These are phyloP conservation scores for Coelastrella sp. DNA, from an alignment of 139 green algal species.

Conservation along the genomic window DNA sequence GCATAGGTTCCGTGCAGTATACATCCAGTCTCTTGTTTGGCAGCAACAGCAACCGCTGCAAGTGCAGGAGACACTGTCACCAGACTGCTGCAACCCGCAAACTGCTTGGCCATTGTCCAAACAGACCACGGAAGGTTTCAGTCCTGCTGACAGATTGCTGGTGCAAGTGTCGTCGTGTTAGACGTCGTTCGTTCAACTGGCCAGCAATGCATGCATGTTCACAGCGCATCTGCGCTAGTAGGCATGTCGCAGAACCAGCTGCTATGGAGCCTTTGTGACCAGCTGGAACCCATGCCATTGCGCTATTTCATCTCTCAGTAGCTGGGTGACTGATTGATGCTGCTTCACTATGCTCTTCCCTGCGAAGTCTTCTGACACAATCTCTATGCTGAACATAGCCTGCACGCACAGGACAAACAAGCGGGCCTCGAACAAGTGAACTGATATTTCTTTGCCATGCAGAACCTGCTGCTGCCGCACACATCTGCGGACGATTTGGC, in stretches of 20 bases:
- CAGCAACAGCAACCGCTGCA: no score
- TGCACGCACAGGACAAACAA: background rate
- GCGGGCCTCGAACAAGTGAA: no score
- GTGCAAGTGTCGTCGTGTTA: background rate
- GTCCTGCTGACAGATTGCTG: background rate
- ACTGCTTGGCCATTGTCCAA: no score
- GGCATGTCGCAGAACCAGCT: background rate
- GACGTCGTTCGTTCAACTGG: no score
- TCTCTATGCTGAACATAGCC: conserved; percentile 39
- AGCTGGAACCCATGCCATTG: conserved; percentile 75
- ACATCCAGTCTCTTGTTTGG: no score
- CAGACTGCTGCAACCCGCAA: background rate
- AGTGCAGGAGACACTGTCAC: background rate
- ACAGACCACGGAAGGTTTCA: no score
- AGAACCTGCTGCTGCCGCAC: background rate
- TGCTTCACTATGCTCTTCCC: conserved; percentile 74
- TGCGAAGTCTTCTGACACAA: conserved; percentile 38
- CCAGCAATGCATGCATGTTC: no score
- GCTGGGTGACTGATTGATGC: conserved; percentile 70
- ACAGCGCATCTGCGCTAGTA: no score
- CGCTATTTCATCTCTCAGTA: conserved; percentile 70
- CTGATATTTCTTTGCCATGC: no score
- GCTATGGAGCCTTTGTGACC: conserved; percentile 46
- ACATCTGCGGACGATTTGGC: background rate
- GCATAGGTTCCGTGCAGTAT: background rate